These are phyloP conservation scores for Persicaria tinctoria DNA, from an alignment of 148 eudicot genomes.

Conservation along the genomic window DNA sequence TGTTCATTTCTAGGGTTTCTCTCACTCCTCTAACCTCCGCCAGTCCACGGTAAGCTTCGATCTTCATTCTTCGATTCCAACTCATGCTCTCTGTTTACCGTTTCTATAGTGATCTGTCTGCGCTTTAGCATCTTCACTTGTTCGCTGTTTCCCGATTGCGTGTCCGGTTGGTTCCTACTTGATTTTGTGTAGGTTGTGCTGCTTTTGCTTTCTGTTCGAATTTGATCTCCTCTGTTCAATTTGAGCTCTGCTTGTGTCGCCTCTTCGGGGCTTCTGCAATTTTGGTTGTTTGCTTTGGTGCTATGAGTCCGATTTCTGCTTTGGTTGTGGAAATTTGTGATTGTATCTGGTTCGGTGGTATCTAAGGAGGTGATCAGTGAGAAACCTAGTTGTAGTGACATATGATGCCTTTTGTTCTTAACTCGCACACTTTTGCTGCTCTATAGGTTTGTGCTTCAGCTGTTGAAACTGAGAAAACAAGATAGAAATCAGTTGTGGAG, in stretches of 20 bases:
- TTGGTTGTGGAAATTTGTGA: neutral
- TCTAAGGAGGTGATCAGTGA: neutral
- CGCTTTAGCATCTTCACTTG: neutral
- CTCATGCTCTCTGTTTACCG: neutral
- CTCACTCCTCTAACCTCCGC: neutral
- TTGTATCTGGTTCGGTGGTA: neutral
- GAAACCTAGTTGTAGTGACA: neutral
- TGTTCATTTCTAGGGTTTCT: constrained; percentile 6
- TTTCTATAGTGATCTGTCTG: neutral
- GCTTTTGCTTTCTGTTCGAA: neutral
- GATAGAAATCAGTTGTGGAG: neutral
- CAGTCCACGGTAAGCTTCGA: neutral
- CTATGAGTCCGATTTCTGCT: neutral
- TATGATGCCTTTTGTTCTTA: neutral
- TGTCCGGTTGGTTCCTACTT: neutral
- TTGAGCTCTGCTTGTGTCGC: neutral
- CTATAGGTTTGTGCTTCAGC: neutral
- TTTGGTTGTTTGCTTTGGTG: neutral
- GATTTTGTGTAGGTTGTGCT: neutral
- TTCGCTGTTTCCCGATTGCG: neutral
- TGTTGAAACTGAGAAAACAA: neutral
- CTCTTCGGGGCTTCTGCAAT: neutral
- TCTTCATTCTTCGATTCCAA: neutral
- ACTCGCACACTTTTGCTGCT: neutral
- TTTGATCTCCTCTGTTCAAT: neutral